Conservation (phyloP, 371 early-diverging fungal genomes). For the Circinella minor region DNA sequence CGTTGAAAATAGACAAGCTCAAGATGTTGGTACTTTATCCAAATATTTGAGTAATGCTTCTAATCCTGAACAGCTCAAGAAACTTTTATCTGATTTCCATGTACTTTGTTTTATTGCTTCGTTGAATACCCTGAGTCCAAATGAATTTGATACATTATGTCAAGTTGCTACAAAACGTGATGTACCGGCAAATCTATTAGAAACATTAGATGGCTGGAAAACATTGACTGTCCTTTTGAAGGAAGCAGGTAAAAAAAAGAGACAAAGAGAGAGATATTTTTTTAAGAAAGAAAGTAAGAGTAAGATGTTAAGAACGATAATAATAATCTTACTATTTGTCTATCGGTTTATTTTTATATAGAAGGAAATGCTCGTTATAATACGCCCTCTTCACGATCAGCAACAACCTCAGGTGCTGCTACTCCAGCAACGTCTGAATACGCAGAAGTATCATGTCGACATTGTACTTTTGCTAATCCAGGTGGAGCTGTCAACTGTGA, state of each 20-base stretch:
- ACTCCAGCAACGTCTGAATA: slow-evolving; percentile 30
- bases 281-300: too few relatives aligned
- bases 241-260: slow-evolving; percentile 51
- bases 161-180: slow-evolving; percentile 53
- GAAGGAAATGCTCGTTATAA: slow-evolving; percentile 22
- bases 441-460: slow-evolving; percentile 79
- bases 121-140: slow-evolving; percentile 49
- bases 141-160: slow-evolving; percentile 63
- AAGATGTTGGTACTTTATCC: slow-evolving; percentile 51
- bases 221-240: slow-evolving; percentile 73
- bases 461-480: slow-evolving; percentile 92
- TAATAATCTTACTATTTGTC: too few relatives aligned
- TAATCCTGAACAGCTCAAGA: slow-evolving; percentile 38
- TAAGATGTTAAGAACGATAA: too few relatives aligned
- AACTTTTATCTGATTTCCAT: slow-evolving; percentile 82
- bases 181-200: slow-evolving; percentile 48
- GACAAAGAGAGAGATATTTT: too few relatives aligned
- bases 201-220: slow-evolving; percentile 74
- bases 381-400: slow-evolving; percentile 28
- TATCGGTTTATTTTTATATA: not conserved
- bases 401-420: slow-evolving; percentile 28
- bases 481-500: slow-evolving; percentile 76
- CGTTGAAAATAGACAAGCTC: slow-evolving; percentile 74
- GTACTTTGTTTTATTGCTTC: slow-evolving; percentile 71
- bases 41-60: slow-evolving; percentile 52